These are phyloP conservation scores for Pugionium dolabratum DNA, from an alignment of 345 rosid species.

Conservation along the genomic window DNA sequence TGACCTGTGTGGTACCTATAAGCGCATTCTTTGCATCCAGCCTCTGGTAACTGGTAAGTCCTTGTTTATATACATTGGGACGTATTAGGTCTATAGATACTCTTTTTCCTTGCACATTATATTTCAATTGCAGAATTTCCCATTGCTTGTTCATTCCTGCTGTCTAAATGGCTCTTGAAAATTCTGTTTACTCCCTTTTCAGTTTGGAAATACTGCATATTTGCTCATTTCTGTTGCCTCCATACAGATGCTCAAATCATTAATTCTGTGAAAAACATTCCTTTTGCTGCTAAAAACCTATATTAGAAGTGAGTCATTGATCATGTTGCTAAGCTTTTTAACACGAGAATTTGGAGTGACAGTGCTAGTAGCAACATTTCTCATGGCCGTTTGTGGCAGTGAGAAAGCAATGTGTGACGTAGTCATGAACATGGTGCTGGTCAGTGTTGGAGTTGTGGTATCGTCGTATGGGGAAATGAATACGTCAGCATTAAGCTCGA, in stretches of 20 bases:
- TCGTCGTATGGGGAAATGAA: constrained; percentile 96
- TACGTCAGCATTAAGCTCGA: neutral
- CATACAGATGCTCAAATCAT: constrained; percentile 97
- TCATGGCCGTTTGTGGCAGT: constrained; percentile 83
- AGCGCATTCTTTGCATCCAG: constrained; percentile 97
- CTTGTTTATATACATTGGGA: constrained; percentile 14
- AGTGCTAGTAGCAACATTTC: constrained; percentile 97
- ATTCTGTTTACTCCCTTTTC: constrained; percentile 37
- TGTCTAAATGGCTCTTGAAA: too few relatives aligned
- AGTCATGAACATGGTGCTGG: constrained; percentile 90
- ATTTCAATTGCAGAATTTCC: constrained; percentile 7
- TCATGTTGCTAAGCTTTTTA: constrained; percentile 1
- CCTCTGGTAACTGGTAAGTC: constrained; percentile 97
- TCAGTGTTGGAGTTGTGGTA: constrained; percentile 93
- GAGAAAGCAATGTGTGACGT: constrained; percentile 89
- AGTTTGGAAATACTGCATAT: constrained; percentile 96
- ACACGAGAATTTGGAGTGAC: constrained; percentile 42
- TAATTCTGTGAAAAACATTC: constrained; percentile 59
- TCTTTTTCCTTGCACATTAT: neutral
- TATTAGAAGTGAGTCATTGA: constrained; percentile 18
- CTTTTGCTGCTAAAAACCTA: constrained; percentile 6
- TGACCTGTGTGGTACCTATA: constrained; percentile 87
- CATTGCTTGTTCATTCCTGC: neutral
- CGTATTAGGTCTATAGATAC: neutral
- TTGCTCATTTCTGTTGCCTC: constrained; percentile 90